Conservation (phyloP, 2,329 filamentous ascomycete genomes). For the Paecilomyces sp. region DNA sequence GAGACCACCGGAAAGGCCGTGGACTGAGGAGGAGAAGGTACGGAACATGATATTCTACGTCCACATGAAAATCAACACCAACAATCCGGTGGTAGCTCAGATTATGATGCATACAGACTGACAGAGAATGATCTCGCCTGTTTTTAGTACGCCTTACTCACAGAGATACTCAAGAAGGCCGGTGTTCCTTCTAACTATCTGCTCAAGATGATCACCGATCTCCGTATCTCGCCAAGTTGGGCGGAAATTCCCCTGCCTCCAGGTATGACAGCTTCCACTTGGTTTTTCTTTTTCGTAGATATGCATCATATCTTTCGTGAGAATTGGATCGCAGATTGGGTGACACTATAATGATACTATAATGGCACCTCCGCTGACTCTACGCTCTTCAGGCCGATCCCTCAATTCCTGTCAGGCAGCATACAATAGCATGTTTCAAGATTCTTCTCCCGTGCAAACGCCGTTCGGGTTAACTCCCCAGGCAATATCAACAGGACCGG, state of each 20-base stretch:
- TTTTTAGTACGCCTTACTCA: conserved; percentile 31
- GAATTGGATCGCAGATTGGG: background rate
- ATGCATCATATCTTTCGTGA: background rate
- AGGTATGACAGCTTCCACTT: conserved; percentile 23
- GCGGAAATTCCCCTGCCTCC: conserved; percentile 35
- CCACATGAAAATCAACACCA: background rate
- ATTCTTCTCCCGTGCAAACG: conserved; percentile 8
- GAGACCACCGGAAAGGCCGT: conserved; percentile 34
- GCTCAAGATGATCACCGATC: conserved; percentile 31
- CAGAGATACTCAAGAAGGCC: conserved; percentile 35
- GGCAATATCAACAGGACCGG: conserved; percentile 12
- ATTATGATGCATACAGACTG: background rate
- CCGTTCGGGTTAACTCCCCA: conserved; percentile 14
- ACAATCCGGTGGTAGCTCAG: background rate
- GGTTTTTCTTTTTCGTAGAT: background rate
- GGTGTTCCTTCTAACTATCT: conserved; percentile 29
- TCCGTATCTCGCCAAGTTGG: conserved; percentile 30
- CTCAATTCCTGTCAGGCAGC: conserved; percentile 31
- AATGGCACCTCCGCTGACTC: conserved; percentile 8
- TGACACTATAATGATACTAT: background rate
- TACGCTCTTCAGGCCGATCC: conserved; percentile 25
- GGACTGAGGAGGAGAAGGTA: conserved; percentile 42
- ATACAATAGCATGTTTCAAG: conserved; percentile 26
- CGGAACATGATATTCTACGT: conserved; percentile 2
- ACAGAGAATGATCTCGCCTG: conserved; percentile 1